These are phyloP conservation scores for Globisporangium mamillatum DNA, from an alignment of 352 stramenopile genomes.

Conservation along the genomic window DNA sequence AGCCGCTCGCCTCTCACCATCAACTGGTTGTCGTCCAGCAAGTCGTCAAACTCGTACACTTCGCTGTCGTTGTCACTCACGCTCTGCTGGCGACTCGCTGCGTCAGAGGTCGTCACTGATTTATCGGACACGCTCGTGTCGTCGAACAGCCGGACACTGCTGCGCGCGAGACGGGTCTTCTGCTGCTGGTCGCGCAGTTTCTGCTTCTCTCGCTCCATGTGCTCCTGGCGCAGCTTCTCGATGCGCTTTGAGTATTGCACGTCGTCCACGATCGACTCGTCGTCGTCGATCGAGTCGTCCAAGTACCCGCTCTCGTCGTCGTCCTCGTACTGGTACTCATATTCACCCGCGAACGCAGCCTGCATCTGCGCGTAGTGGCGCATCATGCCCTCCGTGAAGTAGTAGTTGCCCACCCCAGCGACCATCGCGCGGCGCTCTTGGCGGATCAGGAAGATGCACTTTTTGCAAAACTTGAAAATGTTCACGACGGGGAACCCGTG, in stretches of 20 bases:
- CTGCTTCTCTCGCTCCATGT: constrained; percentile 64
- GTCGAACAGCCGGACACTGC: constrained; percentile 39
- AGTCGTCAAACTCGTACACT: constrained; percentile 42
- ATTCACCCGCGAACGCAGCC: constrained; percentile 16
- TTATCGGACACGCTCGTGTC: constrained; percentile 21
- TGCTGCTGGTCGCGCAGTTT: constrained; percentile 26
- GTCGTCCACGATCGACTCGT: constrained; percentile 43
- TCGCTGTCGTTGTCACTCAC: constrained; percentile 17
- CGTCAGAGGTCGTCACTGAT: constrained; percentile 5
- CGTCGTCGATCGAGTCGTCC: constrained; percentile 37
- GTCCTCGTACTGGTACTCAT: constrained; percentile 23
- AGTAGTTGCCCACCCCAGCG: constrained; percentile 43
- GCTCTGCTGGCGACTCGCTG: constrained; percentile 7
- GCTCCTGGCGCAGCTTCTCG: constrained; percentile 55
- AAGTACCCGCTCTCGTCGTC: constrained; percentile 29
- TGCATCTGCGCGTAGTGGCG: constrained; percentile 38
- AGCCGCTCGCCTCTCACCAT: neutral
- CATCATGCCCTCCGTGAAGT: constrained; percentile 43
- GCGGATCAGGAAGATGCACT: constrained; percentile 66
- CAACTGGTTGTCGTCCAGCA: constrained; percentile 18
- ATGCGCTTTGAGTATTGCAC: constrained; percentile 49
- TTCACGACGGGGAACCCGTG: constrained; percentile 62
- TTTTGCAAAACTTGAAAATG: constrained; percentile 72
- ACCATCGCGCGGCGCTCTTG: constrained; percentile 62
- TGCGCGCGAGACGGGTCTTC: constrained; percentile 13